Conservation (phyloP, 371 early-diverging fungal species). For the Haplosporangium sp. region DNA sequence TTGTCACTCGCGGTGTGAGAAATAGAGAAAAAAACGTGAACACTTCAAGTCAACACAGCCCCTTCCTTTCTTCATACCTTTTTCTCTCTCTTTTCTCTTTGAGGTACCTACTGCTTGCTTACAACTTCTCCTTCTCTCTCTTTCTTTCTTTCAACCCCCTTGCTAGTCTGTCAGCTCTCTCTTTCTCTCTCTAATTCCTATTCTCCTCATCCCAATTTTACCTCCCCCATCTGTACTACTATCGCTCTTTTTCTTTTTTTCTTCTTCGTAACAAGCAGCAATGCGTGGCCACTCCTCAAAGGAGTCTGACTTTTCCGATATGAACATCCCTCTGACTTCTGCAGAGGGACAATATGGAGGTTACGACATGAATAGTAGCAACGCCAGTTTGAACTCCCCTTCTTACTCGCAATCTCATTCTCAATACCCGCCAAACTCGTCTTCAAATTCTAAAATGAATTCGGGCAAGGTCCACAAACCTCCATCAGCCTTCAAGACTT, state of each 20-base stretch:
- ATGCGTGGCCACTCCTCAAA: slow-evolving; percentile 55
- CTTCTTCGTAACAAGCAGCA: background rate
- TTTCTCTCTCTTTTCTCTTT: background rate
- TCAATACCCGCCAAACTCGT: slow-evolving; percentile 42
- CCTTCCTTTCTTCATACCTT: background rate
- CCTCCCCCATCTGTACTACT: background rate
- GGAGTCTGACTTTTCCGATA: slow-evolving; percentile 55
- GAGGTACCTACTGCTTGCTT: slow-evolving; percentile 2
- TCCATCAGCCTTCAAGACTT: slow-evolving; percentile 18
- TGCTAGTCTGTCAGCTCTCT: slow-evolving; percentile 1
- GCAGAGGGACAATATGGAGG: slow-evolving; percentile 40
- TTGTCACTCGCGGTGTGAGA: too few species aligned
- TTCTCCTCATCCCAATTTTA: slow-evolving; percentile 10
- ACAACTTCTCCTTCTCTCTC: background rate
- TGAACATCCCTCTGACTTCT: slow-evolving; percentile 56
- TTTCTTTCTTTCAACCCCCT: background rate
- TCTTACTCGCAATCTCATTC: slow-evolving; percentile 13
- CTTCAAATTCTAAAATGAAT: slow-evolving; percentile 9
- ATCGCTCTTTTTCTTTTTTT: too few species aligned
- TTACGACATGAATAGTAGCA: slow-evolving; percentile 26
- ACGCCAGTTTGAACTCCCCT: slow-evolving; percentile 6
- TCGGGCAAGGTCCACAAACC: slow-evolving; percentile 35
- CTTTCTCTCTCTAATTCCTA: slow-evolving; percentile 19
- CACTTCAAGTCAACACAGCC: background rate
- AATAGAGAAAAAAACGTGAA: too few species aligned